phyloP scores from a whole-genome alignment of 441 rosid genomes.

The Lepidium campestre region DNA sequence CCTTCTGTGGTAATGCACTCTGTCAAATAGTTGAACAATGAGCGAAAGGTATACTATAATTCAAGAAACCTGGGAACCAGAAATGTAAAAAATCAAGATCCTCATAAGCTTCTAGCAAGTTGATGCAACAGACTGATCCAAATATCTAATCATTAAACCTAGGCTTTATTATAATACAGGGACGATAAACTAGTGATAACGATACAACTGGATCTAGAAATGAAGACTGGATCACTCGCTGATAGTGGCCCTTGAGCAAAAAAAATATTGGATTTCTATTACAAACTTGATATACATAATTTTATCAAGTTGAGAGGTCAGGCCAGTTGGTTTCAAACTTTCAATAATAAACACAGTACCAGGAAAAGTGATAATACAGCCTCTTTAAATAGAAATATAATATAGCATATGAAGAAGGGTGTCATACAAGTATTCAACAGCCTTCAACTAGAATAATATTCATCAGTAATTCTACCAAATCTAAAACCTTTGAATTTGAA shows the following conservation, averaged over 20 bases:
- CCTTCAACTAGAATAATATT: neutral
- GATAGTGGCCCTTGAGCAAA: neutral
- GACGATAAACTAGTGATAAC: neutral
- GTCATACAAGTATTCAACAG: neutral
- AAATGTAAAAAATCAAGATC: neutral
- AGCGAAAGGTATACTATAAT: neutral
- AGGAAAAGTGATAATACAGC: neutral
- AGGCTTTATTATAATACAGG: neutral
- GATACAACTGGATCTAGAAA: neutral
- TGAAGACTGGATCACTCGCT: neutral
- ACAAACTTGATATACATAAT: neutral
- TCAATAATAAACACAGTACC: neutral
- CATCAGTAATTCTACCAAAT: neutral
- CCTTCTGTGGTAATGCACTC: conserved; percentile 84
- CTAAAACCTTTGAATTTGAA: neutral
- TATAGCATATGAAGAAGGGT: neutral
- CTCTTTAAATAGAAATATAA: neutral
- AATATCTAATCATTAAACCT: neutral
- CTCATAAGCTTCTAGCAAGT: neutral
- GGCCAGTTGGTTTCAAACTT: neutral
- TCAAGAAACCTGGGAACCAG: neutral
- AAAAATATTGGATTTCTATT: neutral
- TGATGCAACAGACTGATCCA: neutral
- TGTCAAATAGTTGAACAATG: conserved; percentile 35
- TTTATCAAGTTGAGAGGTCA: neutral